Base-by-base conservation (phyloP, 208 protist species). In the Novymonas esmeraldas region DNA sequence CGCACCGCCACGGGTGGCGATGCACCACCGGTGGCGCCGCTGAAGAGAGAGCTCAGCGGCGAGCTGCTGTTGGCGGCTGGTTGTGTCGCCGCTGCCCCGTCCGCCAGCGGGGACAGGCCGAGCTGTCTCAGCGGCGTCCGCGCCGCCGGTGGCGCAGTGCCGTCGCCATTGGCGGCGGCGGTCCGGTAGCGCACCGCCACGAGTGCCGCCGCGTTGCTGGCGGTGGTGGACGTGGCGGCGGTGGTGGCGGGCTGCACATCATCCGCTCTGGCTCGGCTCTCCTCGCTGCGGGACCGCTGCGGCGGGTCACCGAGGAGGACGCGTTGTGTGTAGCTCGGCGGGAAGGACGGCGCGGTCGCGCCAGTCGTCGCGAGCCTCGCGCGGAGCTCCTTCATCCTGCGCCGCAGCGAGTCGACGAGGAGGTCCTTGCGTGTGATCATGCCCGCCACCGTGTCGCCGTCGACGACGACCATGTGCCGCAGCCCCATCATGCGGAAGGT, bases 401-500 rank as follows among this genome's bases (percentile, higher is more conserved):
- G 78, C 24, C 70, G 78, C 69, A 96, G 74, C 34, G 81, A 54
- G 61, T 90, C 78, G 11, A 85, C 74, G 14, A 97, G 82, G 11
- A 98, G 76, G 66, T 98, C 93, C 51, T 97, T 95, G 20, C 94
- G 89, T 2, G 94, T 98, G 72, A 98, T 94, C n/a, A 98, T 94
- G 33, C 96, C 94, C 5, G 82, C 65, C 7, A 98, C 87, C 26
- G 68, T 73, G 56, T 94, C 87, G 36, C 85, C 80, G 63, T 96
- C 82, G 20, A 97, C 82, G 33, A 98, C 94, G 3, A 94, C 85
- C 85, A 98, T 85, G 77, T 98, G 94, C 13, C 96, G 93, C 57
- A 98, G 79, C 0, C 94, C 96, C 89, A 98, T 93, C 54, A 79
- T 90, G 29, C 91, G 82, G 65, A 98, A 98, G 10, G 95, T 89